These are phyloP conservation scores for Irineochytrium annulatum DNA, from an alignment of 192 early-diverging fungal genomes.

Conservation along the genomic window DNA sequence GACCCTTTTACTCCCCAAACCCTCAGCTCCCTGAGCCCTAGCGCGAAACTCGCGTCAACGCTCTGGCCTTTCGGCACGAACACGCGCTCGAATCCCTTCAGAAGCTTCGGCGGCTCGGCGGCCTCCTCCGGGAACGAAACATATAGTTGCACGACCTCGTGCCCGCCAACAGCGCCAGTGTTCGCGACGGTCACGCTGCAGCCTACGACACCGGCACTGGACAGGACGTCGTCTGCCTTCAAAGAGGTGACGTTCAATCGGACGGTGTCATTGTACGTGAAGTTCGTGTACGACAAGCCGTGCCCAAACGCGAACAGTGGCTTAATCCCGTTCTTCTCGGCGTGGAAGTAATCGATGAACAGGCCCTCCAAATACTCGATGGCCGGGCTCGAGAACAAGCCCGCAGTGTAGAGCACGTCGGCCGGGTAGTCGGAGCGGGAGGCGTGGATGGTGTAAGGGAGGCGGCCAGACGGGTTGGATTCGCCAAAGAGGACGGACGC, in stretches of 20 bases:
- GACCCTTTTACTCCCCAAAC: conserved; percentile 11
- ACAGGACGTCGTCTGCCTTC: background rate
- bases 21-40: conserved; percentile 4
- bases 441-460: conserved; percentile 55
- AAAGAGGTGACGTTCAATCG: background rate
- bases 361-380: conserved; percentile 42
- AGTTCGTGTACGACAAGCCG: conserved; percentile 54
- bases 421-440: conserved; percentile 28
- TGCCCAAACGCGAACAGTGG: conserved; percentile 50
- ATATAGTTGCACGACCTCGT: conserved; percentile 37
- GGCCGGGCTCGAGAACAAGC: conserved; percentile 25
- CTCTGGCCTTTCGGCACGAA: conserved; percentile 1
- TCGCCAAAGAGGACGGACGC: conserved; percentile 63
- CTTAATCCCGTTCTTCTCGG: conserved; percentile 34
- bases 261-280: conserved; percentile 33
- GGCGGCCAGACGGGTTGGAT: conserved; percentile 51
- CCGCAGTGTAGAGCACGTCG: conserved; percentile 21
- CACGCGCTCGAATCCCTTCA: conserved; percentile 26
- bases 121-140: conserved; percentile 20
- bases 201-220: conserved; percentile 1
- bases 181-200: conserved; percentile 18
- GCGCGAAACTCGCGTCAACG: conserved; percentile 4
- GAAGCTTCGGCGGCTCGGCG: conserved; percentile 11
- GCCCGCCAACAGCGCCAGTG: conserved; percentile 2
- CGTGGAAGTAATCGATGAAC: conserved; percentile 46